Evolutionary conservation across 306 rosid genomes (phyloP).

Genomic region (Datisca glomerata): DNA sequence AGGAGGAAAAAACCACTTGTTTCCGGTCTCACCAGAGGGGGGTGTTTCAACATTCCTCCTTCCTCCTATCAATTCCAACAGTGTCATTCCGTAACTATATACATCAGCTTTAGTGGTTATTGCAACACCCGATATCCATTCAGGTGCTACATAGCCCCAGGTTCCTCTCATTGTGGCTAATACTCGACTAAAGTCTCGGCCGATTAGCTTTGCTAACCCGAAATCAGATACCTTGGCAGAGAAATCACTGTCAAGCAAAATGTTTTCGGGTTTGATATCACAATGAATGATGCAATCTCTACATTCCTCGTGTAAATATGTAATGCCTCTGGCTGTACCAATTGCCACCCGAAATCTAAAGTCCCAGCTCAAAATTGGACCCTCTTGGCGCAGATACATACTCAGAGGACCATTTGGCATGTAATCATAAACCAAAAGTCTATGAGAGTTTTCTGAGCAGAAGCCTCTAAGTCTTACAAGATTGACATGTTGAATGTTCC

Average conservation of each 20-base stretch:
- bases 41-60: conserved; percentile 57
- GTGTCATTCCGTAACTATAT: conserved; percentile 79
- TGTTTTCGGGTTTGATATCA: conserved; percentile 83
- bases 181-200: conserved; percentile 66
- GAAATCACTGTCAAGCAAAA: conserved; percentile 49
- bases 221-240: conserved; percentile 72
- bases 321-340: conserved; percentile 72
- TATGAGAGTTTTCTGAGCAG: conserved; percentile 67
- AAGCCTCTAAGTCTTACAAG: conserved; percentile 77
- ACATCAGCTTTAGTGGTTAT: conserved; percentile 82
- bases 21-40: conserved; percentile 26
- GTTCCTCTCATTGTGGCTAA: conserved; percentile 83
- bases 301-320: conserved; percentile 75
- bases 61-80: conserved; percentile 63
- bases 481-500: conserved; percentile 77
- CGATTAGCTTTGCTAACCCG: conserved; percentile 65
- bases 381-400: conserved; percentile 50
- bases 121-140: conserved; percentile 77
- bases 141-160: conserved; percentile 85
- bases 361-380: conserved; percentile 69
- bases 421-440: conserved; percentile 73
- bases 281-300: conserved; percentile 71
- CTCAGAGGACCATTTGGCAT: conserved; percentile 74
- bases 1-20: conserved; percentile 80
- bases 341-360: conserved; percentile 50